These are phyloP conservation scores for Cercospora sp. DNA, from an alignment of 2,329 filamentous ascomycete species.

Conservation along the genomic window DNA sequence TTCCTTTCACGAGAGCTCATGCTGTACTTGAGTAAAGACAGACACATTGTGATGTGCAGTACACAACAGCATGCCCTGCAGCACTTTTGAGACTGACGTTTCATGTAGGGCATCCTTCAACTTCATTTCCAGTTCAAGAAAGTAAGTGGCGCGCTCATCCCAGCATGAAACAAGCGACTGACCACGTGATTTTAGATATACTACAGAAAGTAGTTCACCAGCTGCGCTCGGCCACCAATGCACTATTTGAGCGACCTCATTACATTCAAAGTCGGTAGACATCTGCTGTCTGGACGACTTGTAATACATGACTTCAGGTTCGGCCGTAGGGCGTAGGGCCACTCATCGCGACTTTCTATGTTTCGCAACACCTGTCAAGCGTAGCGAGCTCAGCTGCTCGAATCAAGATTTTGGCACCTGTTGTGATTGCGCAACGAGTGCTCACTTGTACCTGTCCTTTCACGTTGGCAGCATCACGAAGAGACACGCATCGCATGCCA, in stretches of 20 bases:
- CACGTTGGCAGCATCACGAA: constrained; percentile 29
- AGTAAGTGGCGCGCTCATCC: constrained; percentile 52
- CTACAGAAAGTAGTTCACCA: constrained; percentile 44
- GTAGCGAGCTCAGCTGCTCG: constrained; percentile 6
- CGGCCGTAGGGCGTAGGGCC: constrained; percentile 1
- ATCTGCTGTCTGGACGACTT: constrained; percentile 1
- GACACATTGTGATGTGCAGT: constrained; percentile 4
- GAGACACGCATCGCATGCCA: constrained; percentile 26
- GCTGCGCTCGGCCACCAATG: constrained; percentile 12
- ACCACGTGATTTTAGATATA: constrained; percentile 43
- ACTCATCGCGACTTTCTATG: background rate
- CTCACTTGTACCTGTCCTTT: constrained; percentile 25
- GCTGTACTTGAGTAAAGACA: background rate
- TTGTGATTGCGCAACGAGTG: constrained; percentile 4
- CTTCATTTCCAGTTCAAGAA: constrained; percentile 99
- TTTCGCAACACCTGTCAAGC: constrained; percentile 14
- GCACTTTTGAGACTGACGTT: constrained; percentile 35
- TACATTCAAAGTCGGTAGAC: background rate
- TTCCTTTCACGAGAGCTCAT: background rate
- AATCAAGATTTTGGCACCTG: constrained; percentile 14
- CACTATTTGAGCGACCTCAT: constrained; percentile 10
- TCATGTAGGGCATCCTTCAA: constrained; percentile 78
- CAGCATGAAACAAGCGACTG: constrained; percentile 17
- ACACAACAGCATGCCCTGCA: constrained; percentile 14
- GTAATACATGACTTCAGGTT: constrained; percentile 9